Base-by-base conservation (phyloP, 1,284 basidiomycete species). In the Ceraceosorus guamensis region DNA sequence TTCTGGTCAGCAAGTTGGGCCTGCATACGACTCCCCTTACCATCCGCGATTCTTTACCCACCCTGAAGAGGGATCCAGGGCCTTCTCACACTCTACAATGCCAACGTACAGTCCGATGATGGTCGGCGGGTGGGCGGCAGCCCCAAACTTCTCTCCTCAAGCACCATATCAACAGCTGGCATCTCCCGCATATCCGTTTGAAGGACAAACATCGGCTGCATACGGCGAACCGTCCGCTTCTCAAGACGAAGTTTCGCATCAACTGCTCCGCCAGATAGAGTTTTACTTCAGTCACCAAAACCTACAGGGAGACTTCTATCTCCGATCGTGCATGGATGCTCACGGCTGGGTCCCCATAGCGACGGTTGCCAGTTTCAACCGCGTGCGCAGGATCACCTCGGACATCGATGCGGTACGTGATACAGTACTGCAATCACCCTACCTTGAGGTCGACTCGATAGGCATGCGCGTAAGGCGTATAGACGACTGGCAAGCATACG, bases 221-320 rank as follows among this genome's bases (percentile, higher is more conserved):
- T 24, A 24, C 24, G 24, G 24, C 3, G 24, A 24, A 24, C 24
- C 24, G 24, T 24, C 24, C 24, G 24, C 24, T 24, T 24, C 24
- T 5, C n/a, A 48, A 39, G 31, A 34, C 18, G 55, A 57, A 2
- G 46, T 60, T 7, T 31, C 55, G 13, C 61, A 60, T 0, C 66
- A 62, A 39, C 37, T 75, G 16, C 52, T 74, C n/a, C 18, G 24
- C 1, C 73, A 75, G 59, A 57, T 74, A 32, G 73, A 75, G 48
- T 75, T 73, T 47, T 75, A 75, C 53, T 74, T 75, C 53, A 70
- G 67, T 3, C 58, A 62, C 18, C 60, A 57, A 13, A 75, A 75
- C 45, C 48, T 75, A 18, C 52, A 62, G 18, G 64, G 62, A 6
- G 73, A 75, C 49, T 67, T 70, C 39, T 75, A 64, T 51, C 56